phyloP scores from a whole-genome alignment of 2,329 filamentous ascomycete species.

The Xylariaceae sp. region DNA sequence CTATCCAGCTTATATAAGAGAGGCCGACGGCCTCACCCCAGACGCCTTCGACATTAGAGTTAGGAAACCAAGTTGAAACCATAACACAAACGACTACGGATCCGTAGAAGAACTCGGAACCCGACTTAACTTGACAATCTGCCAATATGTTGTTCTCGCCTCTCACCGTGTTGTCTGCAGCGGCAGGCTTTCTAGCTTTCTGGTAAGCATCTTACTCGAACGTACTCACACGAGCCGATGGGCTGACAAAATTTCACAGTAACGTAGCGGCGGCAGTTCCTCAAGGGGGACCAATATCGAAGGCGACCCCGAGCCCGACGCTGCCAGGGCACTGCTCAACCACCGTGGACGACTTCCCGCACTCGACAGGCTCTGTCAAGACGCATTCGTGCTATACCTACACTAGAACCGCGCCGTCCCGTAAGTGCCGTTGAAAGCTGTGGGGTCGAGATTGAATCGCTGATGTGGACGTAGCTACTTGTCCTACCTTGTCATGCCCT shows the following conservation, averaged over 20 bases:
- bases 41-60: neutral
- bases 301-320: constrained; percentile 1
- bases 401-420: constrained; percentile 20
- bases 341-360: constrained; percentile 25
- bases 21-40: neutral
- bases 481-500: constrained; percentile 30
- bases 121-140: neutral
- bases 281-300: constrained; percentile 7
- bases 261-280: constrained; percentile 12
- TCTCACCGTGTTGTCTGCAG: constrained; percentile 12
- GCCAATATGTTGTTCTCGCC: constrained; percentile 22
- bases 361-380: constrained; percentile 24
- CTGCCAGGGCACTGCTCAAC: constrained; percentile 31
- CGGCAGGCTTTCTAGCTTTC: constrained; percentile 19
- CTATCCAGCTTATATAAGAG: neutral
- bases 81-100: neutral
- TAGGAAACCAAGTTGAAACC: neutral
- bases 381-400: constrained; percentile 32
- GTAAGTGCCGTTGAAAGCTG: constrained; percentile 16
- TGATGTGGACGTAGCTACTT: constrained; percentile 25
- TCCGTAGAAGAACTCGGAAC: neutral
- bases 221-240: neutral
- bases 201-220: constrained; percentile 18
- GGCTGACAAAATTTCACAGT: constrained; percentile 13
- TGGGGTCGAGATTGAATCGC: constrained; percentile 6